phyloP scores from a whole-genome alignment of 306 rosid species.

The Astragalus glycyphyllos region DNA sequence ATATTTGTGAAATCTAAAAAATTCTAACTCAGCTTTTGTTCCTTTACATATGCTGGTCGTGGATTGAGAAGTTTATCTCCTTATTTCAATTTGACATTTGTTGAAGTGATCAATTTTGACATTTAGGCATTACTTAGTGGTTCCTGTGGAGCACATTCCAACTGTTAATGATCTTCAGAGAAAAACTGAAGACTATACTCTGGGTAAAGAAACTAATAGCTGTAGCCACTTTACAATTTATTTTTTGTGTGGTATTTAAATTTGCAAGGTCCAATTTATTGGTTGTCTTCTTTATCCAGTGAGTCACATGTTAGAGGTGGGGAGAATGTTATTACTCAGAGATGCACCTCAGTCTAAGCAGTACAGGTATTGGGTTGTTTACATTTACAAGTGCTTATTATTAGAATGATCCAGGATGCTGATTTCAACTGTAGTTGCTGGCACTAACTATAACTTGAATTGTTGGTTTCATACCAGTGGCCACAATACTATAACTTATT shows the following conservation, averaged over 20 bases:
- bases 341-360: slow-evolving; percentile 70
- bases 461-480: neutral
- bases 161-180: slow-evolving; percentile 65
- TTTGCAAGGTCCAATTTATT: slow-evolving; percentile 12
- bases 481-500: neutral
- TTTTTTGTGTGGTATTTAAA: slow-evolving; percentile 2
- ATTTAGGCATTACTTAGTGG: slow-evolving; percentile 80
- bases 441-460: neutral
- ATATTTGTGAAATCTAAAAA: no score
- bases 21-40: no score
- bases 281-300: slow-evolving; percentile 50
- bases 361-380: slow-evolving; percentile 55
- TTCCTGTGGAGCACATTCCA: slow-evolving; percentile 72
- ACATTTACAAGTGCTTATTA: neutral
- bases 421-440: slow-evolving; percentile 17
- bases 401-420: slow-evolving; percentile 14
- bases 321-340: slow-evolving; percentile 58
- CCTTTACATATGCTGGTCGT: neutral
- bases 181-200: slow-evolving; percentile 59
- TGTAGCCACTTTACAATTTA: neutral
- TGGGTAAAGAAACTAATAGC: slow-evolving; percentile 58
- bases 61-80: neutral
- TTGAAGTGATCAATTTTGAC: slow-evolving; percentile 23
- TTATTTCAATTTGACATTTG: slow-evolving; percentile 1
- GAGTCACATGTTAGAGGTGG: slow-evolving; percentile 76